phyloP scores from a whole-genome alignment of 768 basidiomycete genomes.

The Mycena latifolia region DNA sequence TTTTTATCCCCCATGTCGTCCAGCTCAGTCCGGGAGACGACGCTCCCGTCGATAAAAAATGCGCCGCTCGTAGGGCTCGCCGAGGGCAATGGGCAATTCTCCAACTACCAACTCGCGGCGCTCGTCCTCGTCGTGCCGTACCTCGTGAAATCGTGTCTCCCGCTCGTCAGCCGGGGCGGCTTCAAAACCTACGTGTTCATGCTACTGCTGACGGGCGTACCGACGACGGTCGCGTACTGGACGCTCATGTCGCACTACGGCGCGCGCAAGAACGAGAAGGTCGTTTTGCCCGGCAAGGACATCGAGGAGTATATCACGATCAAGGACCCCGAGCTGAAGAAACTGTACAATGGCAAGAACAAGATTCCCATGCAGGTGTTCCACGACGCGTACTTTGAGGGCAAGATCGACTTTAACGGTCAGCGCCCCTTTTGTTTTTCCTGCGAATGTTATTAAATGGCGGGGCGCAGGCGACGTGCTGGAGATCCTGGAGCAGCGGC shows the following conservation, averaged over 20 bases:
- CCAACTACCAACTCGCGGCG: conserved; percentile 82
- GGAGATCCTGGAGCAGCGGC: conserved; percentile 93
- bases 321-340: conserved; percentile 85
- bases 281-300: conserved; percentile 84
- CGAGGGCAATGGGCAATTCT: conserved; percentile 90
- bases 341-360: conserved; percentile 82
- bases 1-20: conserved; percentile 30
- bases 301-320: conserved; percentile 94
- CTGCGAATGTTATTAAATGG: not conserved
- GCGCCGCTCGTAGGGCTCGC: conserved; percentile 85
- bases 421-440: conserved; percentile 34
- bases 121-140: conserved; percentile 87
- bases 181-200: conserved; percentile 90
- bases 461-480: conserved; percentile 86
- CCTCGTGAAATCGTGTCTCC: conserved; percentile 84
- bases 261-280: conserved; percentile 85
- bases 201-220: conserved; percentile 77
- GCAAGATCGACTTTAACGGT: conserved; percentile 98
- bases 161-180: conserved; percentile 86
- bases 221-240: conserved; percentile 92
- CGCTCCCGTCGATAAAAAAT: conserved; percentile 84
- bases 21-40: conserved; percentile 53
- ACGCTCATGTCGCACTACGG: conserved; percentile 87
- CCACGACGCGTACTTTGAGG: conserved; percentile 97
- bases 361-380: conserved; percentile 99